Evolutionary conservation across 805 yeast species (phyloP), one percentile per base, ranked within the genome.

Genomic region (Candida chauliodis): DNA sequence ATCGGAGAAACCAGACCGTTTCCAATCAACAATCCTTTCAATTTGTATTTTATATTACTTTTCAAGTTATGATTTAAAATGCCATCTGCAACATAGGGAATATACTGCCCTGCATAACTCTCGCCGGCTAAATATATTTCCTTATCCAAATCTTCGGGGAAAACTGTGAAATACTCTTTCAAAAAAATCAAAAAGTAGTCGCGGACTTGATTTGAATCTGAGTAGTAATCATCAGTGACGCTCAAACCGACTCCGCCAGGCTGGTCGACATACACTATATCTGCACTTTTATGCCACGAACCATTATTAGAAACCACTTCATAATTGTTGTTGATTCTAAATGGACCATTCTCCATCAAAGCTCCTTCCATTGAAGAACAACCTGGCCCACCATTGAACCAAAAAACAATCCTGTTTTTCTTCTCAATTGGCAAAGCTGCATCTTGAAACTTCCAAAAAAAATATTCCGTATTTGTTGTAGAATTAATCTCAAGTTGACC

Each of bases 331-430:
- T 66, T 62, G 14, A 88, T 73, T 37, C 95, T 69, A 30, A 88
- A 75, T 0, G 99, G 98, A 0, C 99, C 99, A 3, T 80, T 65
- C 57, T 93, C 99, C 78, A 90, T 76, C 46, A 93, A 56, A 0
- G 95, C 96, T 11, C 99, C 99, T 60, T 93, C 99, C 93, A 91
- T 79, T 0, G 97, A 89, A 1, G 96, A 89, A 58, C 99, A 93
- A 0, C 99, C 99, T 0, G 99, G 99, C 0, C 99, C 99, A 28
- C 99, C 99, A 57, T 93, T 93, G 15, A 93, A 71, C 98, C 99
- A 93, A 39, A 93, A 72, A 6, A 84, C 72, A 15, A 84, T 69
- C 45, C 70, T 71, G 46, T 70, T 63, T 28, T 50, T 48, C 17
- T 68, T 56, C 9, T 48, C 39, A 36, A 57, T 54, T 13, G 50